Conservation (phyloP, 371 early-diverging fungal species). For the Amoeboradix gromovi region DNA sequence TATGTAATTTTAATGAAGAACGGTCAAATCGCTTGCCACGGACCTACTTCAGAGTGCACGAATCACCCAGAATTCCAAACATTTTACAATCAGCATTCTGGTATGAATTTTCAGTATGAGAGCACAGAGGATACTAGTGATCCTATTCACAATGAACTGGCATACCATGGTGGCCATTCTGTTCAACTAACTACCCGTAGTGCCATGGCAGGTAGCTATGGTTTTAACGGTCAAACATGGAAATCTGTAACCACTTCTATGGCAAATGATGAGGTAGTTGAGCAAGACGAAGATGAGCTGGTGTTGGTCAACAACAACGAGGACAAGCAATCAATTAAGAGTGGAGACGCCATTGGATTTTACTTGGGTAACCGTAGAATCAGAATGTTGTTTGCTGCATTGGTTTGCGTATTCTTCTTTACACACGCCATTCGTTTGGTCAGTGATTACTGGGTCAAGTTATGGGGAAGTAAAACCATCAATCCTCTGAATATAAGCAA, state of each 20-base stretch:
- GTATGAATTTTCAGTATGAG: not conserved
- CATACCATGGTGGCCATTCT: not conserved
- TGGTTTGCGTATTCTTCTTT: slow-evolving; percentile 11
- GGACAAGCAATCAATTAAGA: not conserved
- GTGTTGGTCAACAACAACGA: slow-evolving; percentile 3
- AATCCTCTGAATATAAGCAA: not conserved
- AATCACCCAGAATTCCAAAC: not conserved
- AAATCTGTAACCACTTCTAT: not conserved
- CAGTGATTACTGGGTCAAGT: slow-evolving; percentile 17
- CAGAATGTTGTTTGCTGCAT: not conserved
- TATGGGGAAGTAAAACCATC: slow-evolving; percentile 10
- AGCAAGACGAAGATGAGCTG: slow-evolving; percentile 7
- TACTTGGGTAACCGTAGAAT: not conserved
- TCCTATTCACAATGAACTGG: not conserved
- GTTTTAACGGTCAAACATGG: not conserved
- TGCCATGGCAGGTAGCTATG: not conserved
- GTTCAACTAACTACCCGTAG: not conserved
- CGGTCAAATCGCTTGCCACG: slow-evolving; percentile 6
- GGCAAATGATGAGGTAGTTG: slow-evolving; percentile 4
- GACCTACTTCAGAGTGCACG: not conserved
- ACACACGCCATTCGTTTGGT: slow-evolving; percentile 13
- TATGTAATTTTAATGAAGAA: slow-evolving; percentile 27
- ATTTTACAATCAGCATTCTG: not conserved
- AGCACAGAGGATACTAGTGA: not conserved
- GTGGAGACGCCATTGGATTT: not conserved